Evolutionary conservation across 129 eudicot genomes (phyloP).

Genomic region (Centaurea solstitialis): DNA sequence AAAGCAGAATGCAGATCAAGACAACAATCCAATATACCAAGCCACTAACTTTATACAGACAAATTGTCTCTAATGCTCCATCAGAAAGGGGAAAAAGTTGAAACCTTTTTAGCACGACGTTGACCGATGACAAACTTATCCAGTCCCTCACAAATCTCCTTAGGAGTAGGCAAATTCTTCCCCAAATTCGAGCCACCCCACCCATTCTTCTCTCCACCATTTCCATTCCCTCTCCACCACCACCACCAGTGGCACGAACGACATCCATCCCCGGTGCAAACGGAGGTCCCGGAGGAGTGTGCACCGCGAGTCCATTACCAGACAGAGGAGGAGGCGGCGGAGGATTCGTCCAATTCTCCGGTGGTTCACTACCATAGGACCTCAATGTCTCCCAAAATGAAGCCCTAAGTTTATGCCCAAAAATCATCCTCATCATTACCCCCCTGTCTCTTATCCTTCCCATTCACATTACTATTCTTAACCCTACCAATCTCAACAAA

Average conservation of each 20-base stretch:
- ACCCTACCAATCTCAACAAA: conserved; percentile 85
- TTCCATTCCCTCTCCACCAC: conserved; percentile 40
- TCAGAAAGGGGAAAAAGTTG: conserved; percentile 9
- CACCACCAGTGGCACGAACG: conserved; percentile 38
- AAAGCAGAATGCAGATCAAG: neutral
- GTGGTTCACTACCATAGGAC: conserved; percentile 63
- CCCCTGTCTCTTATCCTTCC: neutral
- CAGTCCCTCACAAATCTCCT: conserved; percentile 88
- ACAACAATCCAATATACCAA: neutral
- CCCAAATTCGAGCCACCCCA: conserved; percentile 97
- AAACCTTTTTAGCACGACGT: conserved; percentile 86
- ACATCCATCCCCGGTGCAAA: conserved; percentile 78
- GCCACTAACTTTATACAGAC: neutral
- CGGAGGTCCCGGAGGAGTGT: conserved; percentile 75
- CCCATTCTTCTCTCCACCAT: conserved; percentile 51
- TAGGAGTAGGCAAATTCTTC: conserved; percentile 85
- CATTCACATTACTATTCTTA: conserved; percentile 22
- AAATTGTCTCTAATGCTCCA: neutral
- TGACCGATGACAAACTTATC: conserved; percentile 96
- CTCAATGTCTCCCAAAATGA: conserved; percentile 77
- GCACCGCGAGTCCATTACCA: conserved; percentile 74
- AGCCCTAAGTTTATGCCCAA: conserved; percentile 43
- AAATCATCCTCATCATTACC: conserved; percentile 35
- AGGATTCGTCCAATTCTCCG: conserved; percentile 54
- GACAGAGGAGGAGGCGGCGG: conserved; percentile 28